Evolutionary conservation across 495 filamentous ascomycete species (phyloP).

Genomic region (Podospora pseudocomata): DNA sequence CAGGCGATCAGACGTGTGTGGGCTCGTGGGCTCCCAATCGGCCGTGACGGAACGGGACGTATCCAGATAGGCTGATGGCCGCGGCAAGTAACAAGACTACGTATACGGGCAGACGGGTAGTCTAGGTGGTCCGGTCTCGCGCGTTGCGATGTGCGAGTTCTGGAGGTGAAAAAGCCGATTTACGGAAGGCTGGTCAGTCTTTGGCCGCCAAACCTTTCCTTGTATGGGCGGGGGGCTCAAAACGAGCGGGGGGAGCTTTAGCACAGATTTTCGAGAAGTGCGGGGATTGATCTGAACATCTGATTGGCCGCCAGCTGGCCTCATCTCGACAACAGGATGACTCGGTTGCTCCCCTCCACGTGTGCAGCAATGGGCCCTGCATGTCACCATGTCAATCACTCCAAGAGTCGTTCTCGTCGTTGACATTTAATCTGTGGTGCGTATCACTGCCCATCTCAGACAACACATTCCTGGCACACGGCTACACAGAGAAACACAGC

Average conservation of each 20-base stretch:
- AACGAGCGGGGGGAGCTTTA: slow-evolving; percentile 9
- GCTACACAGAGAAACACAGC: not conserved
- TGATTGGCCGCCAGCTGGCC: not conserved
- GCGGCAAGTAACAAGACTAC: slow-evolving; percentile 21
- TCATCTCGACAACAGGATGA: not conserved
- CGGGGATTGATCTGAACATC: not conserved
- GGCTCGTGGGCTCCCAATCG: slow-evolving; percentile 25
- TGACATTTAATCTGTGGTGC: not conserved
- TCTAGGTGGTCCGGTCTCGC: slow-evolving; percentile 37
- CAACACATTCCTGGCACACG: not conserved
- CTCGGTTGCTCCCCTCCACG: not conserved
- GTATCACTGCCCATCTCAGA: not conserved
- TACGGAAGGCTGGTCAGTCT: slow-evolving; percentile 25
- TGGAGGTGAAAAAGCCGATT: slow-evolving; percentile 34
- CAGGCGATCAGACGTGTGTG: slow-evolving; percentile 12
- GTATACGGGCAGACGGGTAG: not conserved
- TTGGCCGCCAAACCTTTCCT: slow-evolving; percentile 9
- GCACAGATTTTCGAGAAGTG: slow-evolving; percentile 2
- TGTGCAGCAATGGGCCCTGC: slow-evolving; percentile 5
- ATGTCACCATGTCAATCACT: not conserved
- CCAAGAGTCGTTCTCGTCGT: not conserved
- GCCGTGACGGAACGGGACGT: slow-evolving; percentile 28
- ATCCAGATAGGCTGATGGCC: slow-evolving; percentile 28
- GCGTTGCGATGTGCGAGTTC: slow-evolving; percentile 28
- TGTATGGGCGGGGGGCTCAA: slow-evolving; percentile 4